Percentiles rank a stretch among this genome's conserved stretches.
Conservation (phyloP, 75 land plant genomes). For the Adiantum capillusveneris region DNA sequence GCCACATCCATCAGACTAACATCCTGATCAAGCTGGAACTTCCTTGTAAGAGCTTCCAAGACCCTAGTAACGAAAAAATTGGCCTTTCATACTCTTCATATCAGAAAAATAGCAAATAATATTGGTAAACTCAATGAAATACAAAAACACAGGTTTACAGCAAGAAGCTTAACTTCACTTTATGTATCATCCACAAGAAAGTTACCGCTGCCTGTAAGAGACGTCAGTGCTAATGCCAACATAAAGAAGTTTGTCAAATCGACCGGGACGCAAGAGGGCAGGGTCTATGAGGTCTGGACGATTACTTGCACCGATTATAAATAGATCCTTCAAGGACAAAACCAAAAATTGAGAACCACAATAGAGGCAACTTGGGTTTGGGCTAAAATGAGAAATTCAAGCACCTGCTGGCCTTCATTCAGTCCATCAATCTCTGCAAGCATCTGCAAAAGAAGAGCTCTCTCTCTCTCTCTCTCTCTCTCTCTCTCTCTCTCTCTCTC, state of each 20-base stretch:
- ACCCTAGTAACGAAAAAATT: slow-evolving; percentile 44
- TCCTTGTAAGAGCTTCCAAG: slow-evolving; percentile 74
- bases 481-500: slow-evolving; percentile 7
- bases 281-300: slow-evolving; percentile 96
- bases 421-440: slow-evolving; percentile 98
- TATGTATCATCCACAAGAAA: too few relatives aligned
- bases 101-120: too few relatives aligned
- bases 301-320: slow-evolving; percentile 93
- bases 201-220: slow-evolving; percentile 71
- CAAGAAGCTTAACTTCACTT: too few relatives aligned
- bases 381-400: neutral
- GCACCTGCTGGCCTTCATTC: slow-evolving; percentile 75
- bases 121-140: too few relatives aligned
- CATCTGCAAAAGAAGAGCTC: slow-evolving; percentile 48
- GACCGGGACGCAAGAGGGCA: slow-evolving; percentile 86
- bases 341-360: too few relatives aligned
- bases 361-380: too few relatives aligned
- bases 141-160: too few relatives aligned
- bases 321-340: slow-evolving; percentile 53
- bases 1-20: slow-evolving; percentile 64
- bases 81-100: too few relatives aligned
- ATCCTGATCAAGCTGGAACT: slow-evolving; percentile 70
- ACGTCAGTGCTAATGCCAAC: slow-evolving; percentile 83
- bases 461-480: slow-evolving; percentile 7
- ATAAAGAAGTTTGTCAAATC: slow-evolving; percentile 89